Evolutionary conservation across 1,284 basidiomycete species (phyloP), one percentile per base, ranked within the genome.

Genomic region (Athelia sp.): DNA sequence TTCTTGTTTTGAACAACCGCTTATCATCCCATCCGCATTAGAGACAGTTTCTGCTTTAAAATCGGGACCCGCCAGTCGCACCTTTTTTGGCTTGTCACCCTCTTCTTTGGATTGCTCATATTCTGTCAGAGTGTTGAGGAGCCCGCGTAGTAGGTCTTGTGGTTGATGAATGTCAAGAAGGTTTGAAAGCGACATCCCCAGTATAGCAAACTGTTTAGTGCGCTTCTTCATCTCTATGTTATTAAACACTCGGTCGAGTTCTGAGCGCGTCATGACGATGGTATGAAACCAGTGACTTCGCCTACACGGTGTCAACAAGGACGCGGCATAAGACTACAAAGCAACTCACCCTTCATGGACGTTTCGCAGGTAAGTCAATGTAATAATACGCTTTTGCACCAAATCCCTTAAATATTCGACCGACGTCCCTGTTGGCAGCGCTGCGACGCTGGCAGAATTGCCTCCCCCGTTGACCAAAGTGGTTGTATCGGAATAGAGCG

Each of bases 231-330:
- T 91, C 19, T 76, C 79, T 19, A 60, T 64, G 58, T 90, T 90
- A 57, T 76, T 82, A 62, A 92, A 92, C 43, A 78, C 78, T 40
- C 74, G 77, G 52, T 90, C 85, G 10, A 93, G 75, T 48, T 92
- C 90, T 15, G 70, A 60, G 46, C 79, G 78, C 42, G 84, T 82
- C 56, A 93, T 79, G 59, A 88, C 75, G 54, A 93, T 84, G 3
- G 91, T 93, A 61, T 92, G 88, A 60, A 93, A 91, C 90, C 90
- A 93, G 64, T 92, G 86, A 57, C 81, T 84, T 51, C 81, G 81
- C 46, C 87, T 90, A 59, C 35, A 35, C 24, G n/a, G 21, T 24
- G 26, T 36, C 17, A 23, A 29, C 29, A 46, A 55, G 49, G 59
- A 50, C 22, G 43, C 43, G 42, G 43, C 40, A 40, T 49, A 46